Conservation (phyloP, 352 stramenopile genomes). For the Phytophthora ramorum region DNA sequence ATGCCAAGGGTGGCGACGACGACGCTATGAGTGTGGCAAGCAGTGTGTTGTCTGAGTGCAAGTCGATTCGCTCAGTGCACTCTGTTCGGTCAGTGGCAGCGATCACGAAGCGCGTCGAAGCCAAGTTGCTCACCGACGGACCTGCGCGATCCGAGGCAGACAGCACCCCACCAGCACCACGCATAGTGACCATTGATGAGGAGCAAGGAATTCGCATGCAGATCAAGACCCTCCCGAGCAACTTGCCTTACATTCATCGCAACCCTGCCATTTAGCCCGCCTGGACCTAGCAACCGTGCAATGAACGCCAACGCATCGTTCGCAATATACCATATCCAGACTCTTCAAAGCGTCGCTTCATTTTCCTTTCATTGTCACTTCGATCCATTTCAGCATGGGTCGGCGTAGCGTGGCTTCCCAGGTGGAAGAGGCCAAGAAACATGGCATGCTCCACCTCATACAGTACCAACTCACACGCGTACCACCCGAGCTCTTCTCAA, state of each 20-base stretch:
- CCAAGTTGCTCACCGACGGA: slow-evolving; percentile 55
- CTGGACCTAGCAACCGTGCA: neutral
- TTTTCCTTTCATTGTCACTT: slow-evolving; percentile 14
- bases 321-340: slow-evolving; percentile 28
- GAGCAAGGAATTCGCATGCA: slow-evolving; percentile 87
- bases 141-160: slow-evolving; percentile 24
- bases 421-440: slow-evolving; percentile 64
- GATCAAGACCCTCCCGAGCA: slow-evolving; percentile 91
- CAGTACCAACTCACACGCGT: slow-evolving; percentile 51
- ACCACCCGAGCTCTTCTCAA: slow-evolving; percentile 46
- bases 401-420: slow-evolving; percentile 51
- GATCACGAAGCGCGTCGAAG: slow-evolving; percentile 75
- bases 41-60: slow-evolving; percentile 86
- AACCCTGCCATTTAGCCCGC: slow-evolving; percentile 89
- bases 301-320: slow-evolving; percentile 1
- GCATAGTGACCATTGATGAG: slow-evolving; percentile 91
- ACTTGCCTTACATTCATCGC: slow-evolving; percentile 94
- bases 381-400: slow-evolving; percentile 30
- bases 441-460: slow-evolving; percentile 67
- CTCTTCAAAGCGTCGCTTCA: slow-evolving; percentile 35
- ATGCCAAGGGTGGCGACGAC: slow-evolving; percentile 54
- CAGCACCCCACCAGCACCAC: slow-evolving; percentile 62
- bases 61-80: slow-evolving; percentile 88
- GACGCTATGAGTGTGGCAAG: slow-evolving; percentile 73
- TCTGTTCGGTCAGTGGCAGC: slow-evolving; percentile 80